Evolutionary conservation across 1,139 yeast genomes (phyloP).

Genomic region (Lodderomyces jiufengensis): DNA sequence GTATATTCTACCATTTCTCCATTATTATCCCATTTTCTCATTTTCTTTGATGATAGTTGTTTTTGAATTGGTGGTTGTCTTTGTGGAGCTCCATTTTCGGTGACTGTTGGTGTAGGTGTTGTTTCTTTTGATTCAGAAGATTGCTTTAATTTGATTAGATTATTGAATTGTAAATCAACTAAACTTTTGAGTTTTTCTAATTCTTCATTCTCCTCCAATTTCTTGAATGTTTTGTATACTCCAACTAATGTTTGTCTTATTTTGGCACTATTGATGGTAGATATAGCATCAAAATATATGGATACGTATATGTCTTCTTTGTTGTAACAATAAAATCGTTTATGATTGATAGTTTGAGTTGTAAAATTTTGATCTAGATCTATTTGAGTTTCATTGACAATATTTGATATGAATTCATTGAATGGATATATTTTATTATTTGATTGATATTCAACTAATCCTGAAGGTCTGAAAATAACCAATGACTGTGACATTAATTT

Average conservation of each 20-base stretch:
- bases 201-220: slow-evolving; percentile 26
- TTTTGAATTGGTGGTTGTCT: slow-evolving; percentile 3
- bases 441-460: slow-evolving; percentile 35
- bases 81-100: slow-evolving; percentile 12
- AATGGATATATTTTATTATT: slow-evolving; percentile 39
- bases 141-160: slow-evolving; percentile 32
- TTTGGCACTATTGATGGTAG: slow-evolving; percentile 40
- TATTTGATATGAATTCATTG: slow-evolving; percentile 35
- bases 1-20: slow-evolving; percentile 32
- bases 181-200: slow-evolving; percentile 29
- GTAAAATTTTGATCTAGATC: slow-evolving; percentile 34
- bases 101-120: slow-evolving; percentile 12
- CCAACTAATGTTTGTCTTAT: slow-evolving; percentile 33
- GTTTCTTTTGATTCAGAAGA: slow-evolving; percentile 8
- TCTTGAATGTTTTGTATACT: slow-evolving; percentile 33
- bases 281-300: slow-evolving; percentile 39
- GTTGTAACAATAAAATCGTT: slow-evolving; percentile 33
- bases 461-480: slow-evolving; percentile 36
- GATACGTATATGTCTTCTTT: slow-evolving; percentile 33
- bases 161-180: slow-evolving; percentile 39
- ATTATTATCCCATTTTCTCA: slow-evolving; percentile 48
- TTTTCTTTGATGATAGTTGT: slow-evolving; percentile 25
- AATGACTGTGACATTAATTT: slow-evolving; percentile 29
- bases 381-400: slow-evolving; percentile 36
- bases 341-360: slow-evolving; percentile 32